phyloP scores from a whole-genome alignment of 1,284 basidiomycete genomes.

The Chiua sp. region DNA sequence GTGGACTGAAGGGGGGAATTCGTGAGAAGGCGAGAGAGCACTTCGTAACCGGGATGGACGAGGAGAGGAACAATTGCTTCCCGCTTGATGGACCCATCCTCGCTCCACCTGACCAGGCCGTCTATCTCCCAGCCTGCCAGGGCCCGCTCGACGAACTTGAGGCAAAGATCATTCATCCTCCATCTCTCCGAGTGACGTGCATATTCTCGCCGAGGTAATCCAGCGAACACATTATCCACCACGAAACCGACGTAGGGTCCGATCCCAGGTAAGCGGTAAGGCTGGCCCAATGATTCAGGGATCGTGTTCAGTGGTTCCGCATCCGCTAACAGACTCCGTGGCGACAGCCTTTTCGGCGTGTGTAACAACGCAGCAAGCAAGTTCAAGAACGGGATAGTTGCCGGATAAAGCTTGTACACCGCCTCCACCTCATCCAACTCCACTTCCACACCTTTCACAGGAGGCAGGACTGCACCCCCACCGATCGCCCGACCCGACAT shows the following conservation, averaged over 20 bases:
- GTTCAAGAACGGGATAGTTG: constrained; percentile 87
- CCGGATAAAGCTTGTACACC: constrained; percentile 79
- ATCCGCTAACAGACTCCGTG: constrained; percentile 64
- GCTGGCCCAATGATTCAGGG: constrained; percentile 77
- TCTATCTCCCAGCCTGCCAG: constrained; percentile 85
- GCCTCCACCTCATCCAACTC: constrained; percentile 91
- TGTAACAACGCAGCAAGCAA: constrained; percentile 85
- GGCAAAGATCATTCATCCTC: constrained; percentile 84
- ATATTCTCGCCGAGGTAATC: constrained; percentile 77
- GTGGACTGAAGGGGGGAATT: constrained; percentile 72
- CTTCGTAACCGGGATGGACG: constrained; percentile 88
- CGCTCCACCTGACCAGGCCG: constrained; percentile 55
- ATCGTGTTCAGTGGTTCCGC: constrained; percentile 72
- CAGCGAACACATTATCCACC: constrained; percentile 86
- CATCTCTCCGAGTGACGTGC: constrained; percentile 79
- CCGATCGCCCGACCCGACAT: constrained; percentile 40
- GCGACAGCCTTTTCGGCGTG: constrained; percentile 69
- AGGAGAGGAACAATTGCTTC: constrained; percentile 62
- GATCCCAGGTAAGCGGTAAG: constrained; percentile 78
- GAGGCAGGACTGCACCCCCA: constrained; percentile 43
- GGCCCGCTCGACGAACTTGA: constrained; percentile 87
- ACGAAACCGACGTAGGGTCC: constrained; percentile 85
- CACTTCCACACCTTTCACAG: constrained; percentile 74
- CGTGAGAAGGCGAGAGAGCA: constrained; percentile 83
- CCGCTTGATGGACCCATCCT: constrained; percentile 53